These are phyloP conservation scores for Nyctanthes arbortristis DNA, from an alignment of 257 asterid species.

Conservation along the genomic window DNA sequence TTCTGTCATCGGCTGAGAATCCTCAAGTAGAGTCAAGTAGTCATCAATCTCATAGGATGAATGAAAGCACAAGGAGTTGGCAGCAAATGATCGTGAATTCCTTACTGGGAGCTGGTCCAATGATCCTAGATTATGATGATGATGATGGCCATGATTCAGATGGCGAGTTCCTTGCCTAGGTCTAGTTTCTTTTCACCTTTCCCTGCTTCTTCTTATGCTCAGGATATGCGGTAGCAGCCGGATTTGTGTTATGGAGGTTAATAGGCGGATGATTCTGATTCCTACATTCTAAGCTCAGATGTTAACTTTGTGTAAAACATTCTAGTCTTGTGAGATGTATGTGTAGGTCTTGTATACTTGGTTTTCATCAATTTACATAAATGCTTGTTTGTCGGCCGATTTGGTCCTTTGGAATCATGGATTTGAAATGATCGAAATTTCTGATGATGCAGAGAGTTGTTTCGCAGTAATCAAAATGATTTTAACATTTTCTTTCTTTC, in stretches of 20 bases:
- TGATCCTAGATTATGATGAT: conserved; percentile 22
- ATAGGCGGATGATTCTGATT: too few species aligned
- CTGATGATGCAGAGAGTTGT: too few species aligned
- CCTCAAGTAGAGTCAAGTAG: conserved; percentile 38
- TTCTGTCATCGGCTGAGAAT: conserved; percentile 20
- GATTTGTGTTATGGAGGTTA: background rate
- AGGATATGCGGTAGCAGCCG: background rate
- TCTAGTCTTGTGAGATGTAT: background rate
- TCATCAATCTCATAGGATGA: conserved; percentile 41
- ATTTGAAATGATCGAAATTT: too few species aligned
- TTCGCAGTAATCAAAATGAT: too few species aligned
- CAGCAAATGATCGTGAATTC: conserved; percentile 54
- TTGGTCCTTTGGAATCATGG: too few species aligned
- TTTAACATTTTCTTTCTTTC: too few species aligned
- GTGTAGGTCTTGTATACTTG: background rate
- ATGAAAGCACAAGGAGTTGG: conserved; percentile 58
- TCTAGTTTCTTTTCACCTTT: background rate
- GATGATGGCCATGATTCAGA: conserved; percentile 41
- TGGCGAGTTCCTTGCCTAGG: conserved; percentile 29
- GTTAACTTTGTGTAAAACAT: background rate
- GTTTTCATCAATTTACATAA: too few species aligned
- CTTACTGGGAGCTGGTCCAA: conserved; percentile 46
- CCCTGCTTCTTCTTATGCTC: background rate
- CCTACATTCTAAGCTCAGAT: too few species aligned
- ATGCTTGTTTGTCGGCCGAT: too few species aligned